Base-by-base conservation (phyloP, 75 land plant genomes). In the Azolla pinnata region DNA sequence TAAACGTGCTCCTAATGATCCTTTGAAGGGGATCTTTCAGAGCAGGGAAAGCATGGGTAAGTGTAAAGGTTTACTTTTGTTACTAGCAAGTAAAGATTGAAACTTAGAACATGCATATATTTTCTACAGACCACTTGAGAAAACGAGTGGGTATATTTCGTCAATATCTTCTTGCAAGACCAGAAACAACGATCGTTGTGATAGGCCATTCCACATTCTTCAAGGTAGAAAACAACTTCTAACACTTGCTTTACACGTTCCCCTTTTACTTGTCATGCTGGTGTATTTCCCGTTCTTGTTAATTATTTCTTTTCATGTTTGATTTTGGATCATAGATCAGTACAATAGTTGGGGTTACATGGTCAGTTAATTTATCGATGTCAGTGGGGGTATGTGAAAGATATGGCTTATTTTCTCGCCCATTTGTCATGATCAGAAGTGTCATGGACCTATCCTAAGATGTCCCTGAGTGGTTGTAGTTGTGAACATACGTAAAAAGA, bases 181-280 rank as follows among this genome's bases (percentile, higher is more conserved):
- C 67, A 31, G 74, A 71, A 44, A 52, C 27, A 28, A 57, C 59
- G 7, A 57, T 71, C 23, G 56, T 57, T 33, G 74, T 71, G 16
- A 59, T 71, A 55, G 74, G 74, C 4, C 74, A 71, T 59, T 71
- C 74, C n/a, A 71, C 74, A 12, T 71, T 71, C 47, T 71, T 71
- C 62, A 71, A 50, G 69, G 74, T 71, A 44, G 21, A 30, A 20
- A 67, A 1, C n/a, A 14, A 56, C 35, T 23, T 12, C 29, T 21
- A 14, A 7, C 42, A 7, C 42, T 7, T 38, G 42, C 42, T 7
- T 14, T 7, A 38, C 7, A 7, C 7, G 7, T 7, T 38, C 42
- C n/a, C n/a, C n/a, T n/a, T 38, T 38, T 38, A 14, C 42, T 38
- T 38, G 42, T 14, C 7, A 38, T 31, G 2, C 1, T 2, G 4